Conservation (phyloP, 306 rosid genomes). For the Dicorynia guianensis region DNA sequence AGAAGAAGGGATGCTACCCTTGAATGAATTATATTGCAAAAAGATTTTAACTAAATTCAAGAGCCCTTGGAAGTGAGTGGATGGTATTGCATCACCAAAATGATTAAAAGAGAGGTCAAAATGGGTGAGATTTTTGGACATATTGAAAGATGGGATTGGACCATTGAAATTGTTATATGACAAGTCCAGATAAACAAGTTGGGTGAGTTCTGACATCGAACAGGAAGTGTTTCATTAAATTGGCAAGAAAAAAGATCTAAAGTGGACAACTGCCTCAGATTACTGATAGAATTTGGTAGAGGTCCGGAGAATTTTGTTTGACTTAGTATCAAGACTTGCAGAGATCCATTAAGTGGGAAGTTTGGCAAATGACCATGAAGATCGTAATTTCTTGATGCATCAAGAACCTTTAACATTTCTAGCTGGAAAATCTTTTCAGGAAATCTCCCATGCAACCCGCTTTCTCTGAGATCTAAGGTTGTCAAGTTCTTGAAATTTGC, state of each 20-base stretch:
- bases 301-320: neutral
- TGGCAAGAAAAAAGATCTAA: neutral
- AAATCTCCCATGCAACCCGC: conserved; percentile 20
- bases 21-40: neutral
- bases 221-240: conserved; percentile 10
- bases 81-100: neutral
- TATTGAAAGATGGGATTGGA: conserved; percentile 1
- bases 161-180: neutral
- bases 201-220: neutral
- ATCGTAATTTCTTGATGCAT: neutral
- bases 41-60: neutral
- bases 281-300: conserved; percentile 13
- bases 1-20: conserved; percentile 29
- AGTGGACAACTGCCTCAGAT: neutral
- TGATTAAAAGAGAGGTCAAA: neutral
- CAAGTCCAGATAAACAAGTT: neutral
- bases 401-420: neutral
- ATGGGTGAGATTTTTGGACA: neutral
- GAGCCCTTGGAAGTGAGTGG: conserved; percentile 16
- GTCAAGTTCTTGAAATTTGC: too few species aligned
- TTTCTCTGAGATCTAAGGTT: too few species aligned
- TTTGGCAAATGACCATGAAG: conserved; percentile 31
- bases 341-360: conserved; percentile 12
- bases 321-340: neutral
- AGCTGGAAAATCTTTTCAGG: conserved; percentile 19